phyloP scores from a whole-genome alignment of 768 basidiomycete species.

The Pisolithus albus region DNA sequence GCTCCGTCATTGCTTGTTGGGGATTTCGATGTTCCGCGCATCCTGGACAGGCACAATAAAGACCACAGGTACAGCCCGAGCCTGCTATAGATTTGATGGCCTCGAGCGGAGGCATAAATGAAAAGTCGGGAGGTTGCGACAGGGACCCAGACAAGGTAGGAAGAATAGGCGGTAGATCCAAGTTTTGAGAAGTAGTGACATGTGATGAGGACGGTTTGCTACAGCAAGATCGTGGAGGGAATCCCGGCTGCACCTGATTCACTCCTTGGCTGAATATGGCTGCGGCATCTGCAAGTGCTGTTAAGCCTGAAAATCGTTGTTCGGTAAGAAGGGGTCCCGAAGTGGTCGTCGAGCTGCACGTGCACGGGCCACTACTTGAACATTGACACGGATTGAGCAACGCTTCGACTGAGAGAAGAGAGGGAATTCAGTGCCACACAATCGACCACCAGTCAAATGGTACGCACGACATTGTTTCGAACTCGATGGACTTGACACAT shows the following conservation, averaged over 20 bases:
- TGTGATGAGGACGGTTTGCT: background rate
- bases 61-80: slow-evolving; percentile 67
- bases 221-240: slow-evolving; percentile 19
- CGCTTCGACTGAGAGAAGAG: slow-evolving; percentile 41
- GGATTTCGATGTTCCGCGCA: slow-evolving; percentile 63
- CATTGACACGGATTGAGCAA: slow-evolving; percentile 63
- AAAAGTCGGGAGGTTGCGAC: slow-evolving; percentile 37
- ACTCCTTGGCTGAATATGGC: slow-evolving; percentile 14
- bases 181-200: slow-evolving; percentile 16
- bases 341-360: slow-evolving; percentile 29
- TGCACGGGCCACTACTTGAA: slow-evolving; percentile 47
- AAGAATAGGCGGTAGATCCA: slow-evolving; percentile 47
- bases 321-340: slow-evolving; percentile 3
- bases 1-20: slow-evolving; percentile 34
- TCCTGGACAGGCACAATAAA: slow-evolving; percentile 64
- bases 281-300: slow-evolving; percentile 34
- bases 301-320: slow-evolving; percentile 19
- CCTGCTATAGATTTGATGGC: slow-evolving; percentile 53
- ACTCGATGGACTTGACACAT: slow-evolving; percentile 30
- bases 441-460: background rate
- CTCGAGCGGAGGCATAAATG: slow-evolving; percentile 55
- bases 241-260: background rate
- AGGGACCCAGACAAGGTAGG: slow-evolving; percentile 14
- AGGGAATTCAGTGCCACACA: slow-evolving; percentile 3
- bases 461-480: slow-evolving; percentile 44